phyloP scores from a whole-genome alignment of 257 asterid genomes.

The Salvia hispanica region DNA sequence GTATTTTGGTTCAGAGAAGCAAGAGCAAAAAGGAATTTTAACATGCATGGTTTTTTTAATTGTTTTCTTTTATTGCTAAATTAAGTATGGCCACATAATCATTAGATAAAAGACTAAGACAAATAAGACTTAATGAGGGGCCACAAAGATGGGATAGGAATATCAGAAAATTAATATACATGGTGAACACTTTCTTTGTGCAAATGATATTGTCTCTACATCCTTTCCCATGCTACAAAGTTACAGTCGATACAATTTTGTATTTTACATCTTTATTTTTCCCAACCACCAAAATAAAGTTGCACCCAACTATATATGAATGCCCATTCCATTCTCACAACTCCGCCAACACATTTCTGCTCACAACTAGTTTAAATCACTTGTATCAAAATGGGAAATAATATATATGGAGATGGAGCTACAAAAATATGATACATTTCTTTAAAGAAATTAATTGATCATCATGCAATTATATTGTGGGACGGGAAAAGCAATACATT shows the following conservation, averaged over 20 bases:
- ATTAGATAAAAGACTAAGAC: slow-evolving; percentile 42
- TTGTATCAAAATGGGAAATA: not conserved
- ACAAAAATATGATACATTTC: not conserved
- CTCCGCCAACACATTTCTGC: slow-evolving; percentile 1
- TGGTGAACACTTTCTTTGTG: slow-evolving; percentile 38
- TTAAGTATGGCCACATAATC: slow-evolving; percentile 36
- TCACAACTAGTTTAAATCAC: slow-evolving; percentile 12
- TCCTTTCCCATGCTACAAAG: slow-evolving; percentile 41
- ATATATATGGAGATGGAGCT: not conserved
- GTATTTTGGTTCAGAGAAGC: not conserved
- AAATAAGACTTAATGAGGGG: slow-evolving; percentile 39
- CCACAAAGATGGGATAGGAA: slow-evolving; percentile 51
- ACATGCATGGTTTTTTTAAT: not conserved
- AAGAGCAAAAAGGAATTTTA: not conserved
- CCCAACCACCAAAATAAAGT: not conserved
- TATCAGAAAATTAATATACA: slow-evolving; percentile 29
- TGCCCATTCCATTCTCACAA: slow-evolving; percentile 24
- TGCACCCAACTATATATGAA: slow-evolving; percentile 10
- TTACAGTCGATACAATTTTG: slow-evolving; percentile 27
- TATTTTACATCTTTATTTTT: not conserved
- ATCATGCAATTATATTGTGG: not conserved
- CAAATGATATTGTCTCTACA: slow-evolving; percentile 48
- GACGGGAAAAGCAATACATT: not conserved
- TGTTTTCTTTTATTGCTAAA: not conserved
- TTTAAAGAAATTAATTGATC: slow-evolving; percentile 3